These are phyloP conservation scores for Hortiboletus campestris DNA, from an alignment of 768 basidiomycete genomes.

Conservation along the genomic window DNA sequence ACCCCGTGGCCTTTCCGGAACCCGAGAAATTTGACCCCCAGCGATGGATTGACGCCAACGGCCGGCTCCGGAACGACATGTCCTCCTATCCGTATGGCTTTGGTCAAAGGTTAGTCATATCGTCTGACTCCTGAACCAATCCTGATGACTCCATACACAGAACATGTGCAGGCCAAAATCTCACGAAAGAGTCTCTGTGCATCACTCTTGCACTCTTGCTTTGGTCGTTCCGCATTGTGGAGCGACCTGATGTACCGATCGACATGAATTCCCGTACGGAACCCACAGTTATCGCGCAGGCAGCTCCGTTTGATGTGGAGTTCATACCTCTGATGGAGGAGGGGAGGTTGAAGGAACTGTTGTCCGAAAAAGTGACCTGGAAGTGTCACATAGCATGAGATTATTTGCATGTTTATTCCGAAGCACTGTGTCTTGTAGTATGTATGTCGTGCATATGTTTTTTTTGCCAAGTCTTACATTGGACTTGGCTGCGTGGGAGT, in stretches of 20 bases:
- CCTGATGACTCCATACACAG: constrained; percentile 24
- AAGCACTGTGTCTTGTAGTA: too few relatives aligned
- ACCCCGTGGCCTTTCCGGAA: constrained; percentile 21
- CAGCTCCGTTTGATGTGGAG: constrained; percentile 52
- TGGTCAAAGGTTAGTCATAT: constrained; percentile 36
- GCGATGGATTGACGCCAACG: constrained; percentile 47
- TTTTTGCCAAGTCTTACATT: too few relatives aligned
- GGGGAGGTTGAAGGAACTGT: constrained; percentile 4
- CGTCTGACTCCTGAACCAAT: not conserved
- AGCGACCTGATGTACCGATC: constrained; percentile 50
- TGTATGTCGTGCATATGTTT: too few relatives aligned
- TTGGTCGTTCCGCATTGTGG: constrained; percentile 57
- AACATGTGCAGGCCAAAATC: constrained; percentile 59
- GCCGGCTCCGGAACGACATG: constrained; percentile 43
- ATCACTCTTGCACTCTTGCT: constrained; percentile 58
- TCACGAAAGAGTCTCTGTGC: constrained; percentile 52
- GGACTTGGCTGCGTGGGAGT: constrained; percentile 15
- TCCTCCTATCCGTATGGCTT: constrained; percentile 50
- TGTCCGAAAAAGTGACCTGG: not conserved
- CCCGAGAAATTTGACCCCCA: constrained; percentile 54
- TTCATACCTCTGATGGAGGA: constrained; percentile 47
- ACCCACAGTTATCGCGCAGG: constrained; percentile 52
- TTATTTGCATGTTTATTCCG: too few relatives aligned
- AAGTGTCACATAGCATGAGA: not conserved
- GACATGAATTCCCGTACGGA: constrained; percentile 56